Conservation (phyloP, 1,139 yeast genomes). For the Kodamaea sp. region DNA sequence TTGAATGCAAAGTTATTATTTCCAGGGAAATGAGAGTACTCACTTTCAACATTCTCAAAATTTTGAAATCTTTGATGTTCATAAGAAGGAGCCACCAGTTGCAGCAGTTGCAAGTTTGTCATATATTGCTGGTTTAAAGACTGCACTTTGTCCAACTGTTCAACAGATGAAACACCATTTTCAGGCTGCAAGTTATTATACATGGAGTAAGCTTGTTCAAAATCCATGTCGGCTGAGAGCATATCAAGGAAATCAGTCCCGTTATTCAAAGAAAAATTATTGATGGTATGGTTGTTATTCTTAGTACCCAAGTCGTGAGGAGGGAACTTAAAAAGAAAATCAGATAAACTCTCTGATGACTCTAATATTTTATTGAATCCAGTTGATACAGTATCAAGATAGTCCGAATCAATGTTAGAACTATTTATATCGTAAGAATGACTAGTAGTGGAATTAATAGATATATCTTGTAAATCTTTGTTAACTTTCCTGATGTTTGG, state of each 20-base stretch:
- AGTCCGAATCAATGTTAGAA: no score
- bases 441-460: no score
- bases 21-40: slow-evolving; percentile 4
- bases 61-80: slow-evolving; percentile 1
- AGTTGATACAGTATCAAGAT: not conserved
- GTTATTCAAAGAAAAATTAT: not conserved
- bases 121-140: slow-evolving; percentile 26
- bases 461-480: no score
- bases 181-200: slow-evolving; percentile 41
- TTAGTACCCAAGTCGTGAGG: not conserved
- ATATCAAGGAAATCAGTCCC: slow-evolving; percentile 12
- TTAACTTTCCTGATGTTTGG: no score
- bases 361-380: not conserved
- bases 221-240: slow-evolving; percentile 39
- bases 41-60: not conserved
- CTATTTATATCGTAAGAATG: no score
- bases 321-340: slow-evolving; percentile 1
- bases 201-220: slow-evolving; percentile 46
- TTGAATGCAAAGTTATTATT: slow-evolving; percentile 7
- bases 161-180: slow-evolving; percentile 34
- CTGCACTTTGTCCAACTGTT: slow-evolving; percentile 40
- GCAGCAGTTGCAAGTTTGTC: slow-evolving; percentile 9
- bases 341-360: not conserved
- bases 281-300: not conserved
- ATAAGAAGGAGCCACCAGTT: slow-evolving; percentile 1